phyloP scores from a whole-genome alignment of 78 protist genomes.

The Dictyostelium brefeldianum region DNA sequence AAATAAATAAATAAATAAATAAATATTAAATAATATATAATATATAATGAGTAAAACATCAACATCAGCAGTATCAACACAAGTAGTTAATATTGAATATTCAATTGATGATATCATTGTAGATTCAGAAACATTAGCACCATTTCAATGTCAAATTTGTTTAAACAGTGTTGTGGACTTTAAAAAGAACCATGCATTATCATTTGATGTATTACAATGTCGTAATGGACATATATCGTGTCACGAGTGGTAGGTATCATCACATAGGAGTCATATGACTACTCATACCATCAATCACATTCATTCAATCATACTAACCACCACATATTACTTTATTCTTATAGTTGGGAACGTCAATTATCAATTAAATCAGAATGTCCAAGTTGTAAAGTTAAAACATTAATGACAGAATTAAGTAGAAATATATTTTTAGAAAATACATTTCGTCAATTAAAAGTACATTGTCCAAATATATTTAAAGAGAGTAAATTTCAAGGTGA shows the following conservation, averaged over 20 bases:
- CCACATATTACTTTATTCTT: neutral
- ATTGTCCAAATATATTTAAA: neutral
- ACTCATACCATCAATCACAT: too few relatives aligned
- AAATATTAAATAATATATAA: neutral
- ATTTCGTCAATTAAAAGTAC: neutral
- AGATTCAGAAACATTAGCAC: neutral
- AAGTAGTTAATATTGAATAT: neutral
- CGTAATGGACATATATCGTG: constrained; percentile 2
- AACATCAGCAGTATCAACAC: too few relatives aligned
- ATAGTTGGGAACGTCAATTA: constrained; percentile 14
- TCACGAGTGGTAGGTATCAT: neutral
- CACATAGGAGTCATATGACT: too few relatives aligned
- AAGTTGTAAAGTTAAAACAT: constrained; percentile 2
- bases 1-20: neutral
- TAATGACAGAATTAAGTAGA: neutral
- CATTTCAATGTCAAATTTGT: constrained; percentile 11
- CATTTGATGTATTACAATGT: constrained; percentile 10
- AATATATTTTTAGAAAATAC: constrained; percentile 19
- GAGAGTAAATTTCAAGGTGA: constrained; percentile 2
- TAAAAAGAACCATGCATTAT: neutral
- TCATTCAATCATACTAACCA: neutral
- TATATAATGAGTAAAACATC: neutral
- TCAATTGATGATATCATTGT: neutral
- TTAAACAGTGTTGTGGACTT: neutral
- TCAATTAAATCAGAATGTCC: constrained; percentile 2